Conservation (phyloP, 176 grass and related monocot genomes). For the Cenchrus fungigraminus region DNA sequence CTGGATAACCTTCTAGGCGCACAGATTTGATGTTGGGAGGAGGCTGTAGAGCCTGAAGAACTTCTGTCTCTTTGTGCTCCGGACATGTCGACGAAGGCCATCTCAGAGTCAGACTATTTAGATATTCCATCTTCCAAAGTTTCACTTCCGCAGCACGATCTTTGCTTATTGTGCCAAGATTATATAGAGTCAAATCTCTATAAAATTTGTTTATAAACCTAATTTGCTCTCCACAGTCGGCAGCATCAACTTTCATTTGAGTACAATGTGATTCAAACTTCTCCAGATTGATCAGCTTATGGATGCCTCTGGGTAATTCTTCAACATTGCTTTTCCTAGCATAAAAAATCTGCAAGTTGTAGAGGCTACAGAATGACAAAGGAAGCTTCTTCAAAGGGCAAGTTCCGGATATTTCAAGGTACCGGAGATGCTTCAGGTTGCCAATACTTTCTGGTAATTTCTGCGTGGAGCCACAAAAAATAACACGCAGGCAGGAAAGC, state of each 20-base stretch:
- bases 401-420: rapidly evolving
- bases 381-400: background rate
- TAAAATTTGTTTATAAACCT: background rate
- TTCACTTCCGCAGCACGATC: background rate
- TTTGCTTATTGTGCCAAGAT: background rate
- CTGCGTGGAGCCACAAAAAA: background rate
- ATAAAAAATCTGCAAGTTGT: background rate
- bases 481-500: background rate
- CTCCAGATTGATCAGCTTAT: background rate
- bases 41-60: conserved; percentile 2
- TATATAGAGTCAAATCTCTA: background rate
- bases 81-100: background rate
- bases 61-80: background rate
- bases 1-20: background rate
- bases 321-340: background rate
- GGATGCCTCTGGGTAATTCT: background rate
- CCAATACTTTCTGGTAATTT: background rate
- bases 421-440: conserved; percentile 5
- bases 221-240: background rate
- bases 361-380: rapidly evolving
- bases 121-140: background rate
- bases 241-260: background rate
- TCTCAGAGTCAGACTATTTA: background rate
- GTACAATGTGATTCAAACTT: background rate
- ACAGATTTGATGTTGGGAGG: background rate